Conservation (phyloP, 176 grass and related monocot species). For the Lolium rigidum region DNA sequence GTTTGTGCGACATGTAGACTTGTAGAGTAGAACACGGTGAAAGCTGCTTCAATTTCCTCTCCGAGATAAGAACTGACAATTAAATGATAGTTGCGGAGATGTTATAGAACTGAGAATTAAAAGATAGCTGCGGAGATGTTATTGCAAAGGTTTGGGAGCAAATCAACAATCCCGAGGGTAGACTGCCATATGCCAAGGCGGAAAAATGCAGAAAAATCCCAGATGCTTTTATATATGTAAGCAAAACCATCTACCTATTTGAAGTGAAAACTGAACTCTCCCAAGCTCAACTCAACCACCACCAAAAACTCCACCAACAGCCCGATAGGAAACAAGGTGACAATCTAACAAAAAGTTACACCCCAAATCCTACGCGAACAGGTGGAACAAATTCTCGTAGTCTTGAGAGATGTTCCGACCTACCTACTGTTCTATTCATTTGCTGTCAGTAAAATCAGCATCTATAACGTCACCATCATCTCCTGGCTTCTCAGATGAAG, state of each 20-base stretch:
- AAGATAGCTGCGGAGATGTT: too few relatives aligned
- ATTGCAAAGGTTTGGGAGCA: too few relatives aligned
- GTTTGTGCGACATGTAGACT: too few relatives aligned
- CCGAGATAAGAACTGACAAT: too few relatives aligned
- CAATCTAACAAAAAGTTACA: slow-evolving; percentile 39
- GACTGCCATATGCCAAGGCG: too few relatives aligned
- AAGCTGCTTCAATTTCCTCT: too few relatives aligned
- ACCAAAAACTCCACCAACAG: slow-evolving; percentile 32
- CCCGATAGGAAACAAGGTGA: slow-evolving; percentile 31
- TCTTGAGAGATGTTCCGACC: neutral
- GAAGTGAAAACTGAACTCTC: neutral
- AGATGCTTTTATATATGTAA: neutral
- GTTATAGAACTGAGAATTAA: too few relatives aligned
- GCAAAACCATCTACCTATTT: neutral
- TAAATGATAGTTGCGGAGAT: too few relatives aligned
- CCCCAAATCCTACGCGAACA: slow-evolving; percentile 37
- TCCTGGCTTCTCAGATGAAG: slow-evolving; percentile 49
- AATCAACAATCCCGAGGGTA: too few relatives aligned
- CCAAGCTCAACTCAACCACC: neutral
- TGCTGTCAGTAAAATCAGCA: slow-evolving; percentile 76
- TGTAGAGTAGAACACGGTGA: too few relatives aligned
- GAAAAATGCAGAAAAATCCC: neutral
- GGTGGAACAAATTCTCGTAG: neutral
- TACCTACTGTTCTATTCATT: slow-evolving; percentile 40
- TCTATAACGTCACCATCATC: slow-evolving; percentile 64